Percentiles rank a stretch among this genome's conserved stretches.
These are phyloP conservation scores for Populus hybrid DNA, from an alignment of 441 rosid species.

Conservation along the genomic window DNA sequence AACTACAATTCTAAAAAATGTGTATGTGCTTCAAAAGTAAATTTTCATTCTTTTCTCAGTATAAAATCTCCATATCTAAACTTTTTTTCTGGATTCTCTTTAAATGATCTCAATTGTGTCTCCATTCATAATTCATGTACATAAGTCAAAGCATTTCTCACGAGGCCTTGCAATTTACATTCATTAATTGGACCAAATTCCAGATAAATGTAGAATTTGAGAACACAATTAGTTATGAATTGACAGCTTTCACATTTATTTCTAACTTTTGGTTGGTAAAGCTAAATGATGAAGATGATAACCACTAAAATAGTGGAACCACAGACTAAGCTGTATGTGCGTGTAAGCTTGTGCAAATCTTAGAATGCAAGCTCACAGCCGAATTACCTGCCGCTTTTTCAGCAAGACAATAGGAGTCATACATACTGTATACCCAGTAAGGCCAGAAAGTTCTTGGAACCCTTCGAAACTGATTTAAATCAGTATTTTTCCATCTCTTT, in stretches of 20 bases:
- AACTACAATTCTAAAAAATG: not conserved
- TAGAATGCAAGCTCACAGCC: not conserved
- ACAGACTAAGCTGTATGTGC: not conserved
- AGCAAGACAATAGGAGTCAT: constrained; percentile 82
- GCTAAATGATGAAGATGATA: not conserved
- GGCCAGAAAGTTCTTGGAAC: constrained; percentile 80
- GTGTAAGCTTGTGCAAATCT: not conserved
- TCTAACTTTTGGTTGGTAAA: not conserved
- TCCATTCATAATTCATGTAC: not conserved
- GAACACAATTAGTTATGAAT: no score
- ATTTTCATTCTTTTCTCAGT: not conserved
- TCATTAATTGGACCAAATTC: no score
- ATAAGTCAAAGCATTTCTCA: not conserved
- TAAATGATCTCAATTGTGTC: not conserved
- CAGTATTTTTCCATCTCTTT: constrained; percentile 27
- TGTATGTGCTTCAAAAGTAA: not conserved
- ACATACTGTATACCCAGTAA: constrained; percentile 51
- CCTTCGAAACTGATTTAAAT: constrained; percentile 41
- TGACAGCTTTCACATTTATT: not conserved
- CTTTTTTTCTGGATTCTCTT: not conserved
- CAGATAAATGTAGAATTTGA: no score
- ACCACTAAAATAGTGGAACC: not conserved
- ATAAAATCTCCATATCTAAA: no score
- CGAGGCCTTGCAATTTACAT: not conserved
- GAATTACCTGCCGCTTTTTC: constrained; percentile 77